Evolutionary conservation across 2,329 filamentous ascomycete species (phyloP).

Genomic region (Chlorencoelia australis): DNA sequence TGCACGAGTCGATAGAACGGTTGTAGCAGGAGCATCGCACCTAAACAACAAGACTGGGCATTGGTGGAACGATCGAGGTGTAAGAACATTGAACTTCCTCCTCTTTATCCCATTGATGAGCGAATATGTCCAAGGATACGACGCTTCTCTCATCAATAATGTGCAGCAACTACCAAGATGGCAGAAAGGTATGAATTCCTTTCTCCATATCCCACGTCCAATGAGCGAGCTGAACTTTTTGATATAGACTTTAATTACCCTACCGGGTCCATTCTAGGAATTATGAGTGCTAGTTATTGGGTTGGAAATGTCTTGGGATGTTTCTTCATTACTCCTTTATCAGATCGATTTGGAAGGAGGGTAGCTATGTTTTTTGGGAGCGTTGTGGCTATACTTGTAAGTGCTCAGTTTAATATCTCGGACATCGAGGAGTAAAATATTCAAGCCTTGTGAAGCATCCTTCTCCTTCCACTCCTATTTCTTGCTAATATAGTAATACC

Average conservation of each 20-base stretch:
- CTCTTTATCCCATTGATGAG: constrained; percentile 16
- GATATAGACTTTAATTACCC: constrained; percentile 13
- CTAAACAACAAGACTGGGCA: constrained; percentile 13
- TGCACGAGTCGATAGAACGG: not conserved
- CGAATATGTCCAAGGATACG: constrained; percentile 16
- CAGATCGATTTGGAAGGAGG: constrained; percentile 4
- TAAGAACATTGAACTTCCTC: constrained; percentile 10
- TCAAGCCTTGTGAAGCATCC: no score
- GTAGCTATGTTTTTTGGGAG: constrained; percentile 6
- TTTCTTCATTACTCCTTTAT: constrained; percentile 12
- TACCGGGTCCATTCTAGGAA: constrained; percentile 9
- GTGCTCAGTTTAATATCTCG: no score
- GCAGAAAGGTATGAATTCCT: constrained; percentile 8
- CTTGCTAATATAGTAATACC: no score
- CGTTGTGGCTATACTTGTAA: constrained; percentile 3
- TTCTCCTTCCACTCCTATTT: no score
- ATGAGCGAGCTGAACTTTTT: not conserved
- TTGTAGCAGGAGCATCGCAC: not conserved
- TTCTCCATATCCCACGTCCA: not conserved
- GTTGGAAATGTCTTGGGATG: constrained; percentile 15
- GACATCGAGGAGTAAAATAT: no score
- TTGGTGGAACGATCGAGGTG: constrained; percentile 13
- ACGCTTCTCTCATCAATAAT: constrained; percentile 13
- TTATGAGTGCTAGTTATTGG: constrained; percentile 13
- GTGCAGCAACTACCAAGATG: constrained; percentile 12